A percentile compares a stretch with the other conserved stretches of the same genome.
These are phyloP conservation scores for Thecaphora thlaspeos DNA, from an alignment of 1,284 basidiomycete genomes.

Conservation along the genomic window DNA sequence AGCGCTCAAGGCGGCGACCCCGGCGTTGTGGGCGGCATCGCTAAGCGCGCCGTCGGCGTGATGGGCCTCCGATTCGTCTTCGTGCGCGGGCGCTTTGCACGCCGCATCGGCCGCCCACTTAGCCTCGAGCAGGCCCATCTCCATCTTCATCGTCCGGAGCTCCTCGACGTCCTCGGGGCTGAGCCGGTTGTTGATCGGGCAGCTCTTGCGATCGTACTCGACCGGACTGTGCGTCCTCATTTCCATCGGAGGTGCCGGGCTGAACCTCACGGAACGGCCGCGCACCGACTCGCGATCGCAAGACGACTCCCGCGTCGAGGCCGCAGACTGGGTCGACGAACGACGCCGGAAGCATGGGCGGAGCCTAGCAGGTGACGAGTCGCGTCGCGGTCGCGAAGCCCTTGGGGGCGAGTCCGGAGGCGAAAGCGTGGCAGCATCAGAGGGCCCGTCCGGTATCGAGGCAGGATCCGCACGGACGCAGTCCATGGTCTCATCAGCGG, in stretches of 20 bases:
- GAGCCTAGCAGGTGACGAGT: constrained; percentile 45
- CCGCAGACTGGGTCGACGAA: constrained; percentile 24
- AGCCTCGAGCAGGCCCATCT: constrained; percentile 52
- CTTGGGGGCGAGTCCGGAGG: constrained; percentile 13
- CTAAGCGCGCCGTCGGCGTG: neutral
- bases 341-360: constrained; percentile 49
- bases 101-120: constrained; percentile 51
- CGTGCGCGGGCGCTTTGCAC: constrained; percentile 16
- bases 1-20: constrained; percentile 27
- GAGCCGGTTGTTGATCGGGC: constrained; percentile 49
- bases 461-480: too few species aligned
- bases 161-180: constrained; percentile 53
- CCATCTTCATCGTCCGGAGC: constrained; percentile 52
- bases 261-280: constrained; percentile 50
- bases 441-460: too few species aligned
- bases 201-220: constrained; percentile 56
- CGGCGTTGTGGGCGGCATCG: constrained; percentile 35
- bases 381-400: constrained; percentile 20
- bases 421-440: neutral
- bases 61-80: neutral
- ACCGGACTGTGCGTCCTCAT: constrained; percentile 54
- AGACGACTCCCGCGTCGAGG: constrained; percentile 36
- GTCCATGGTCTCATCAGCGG: too few species aligned
- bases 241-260: constrained; percentile 45
- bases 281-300: constrained; percentile 39